Conservation (phyloP, 768 basidiomycete genomes). For the Lentinus tigrinus region DNA sequence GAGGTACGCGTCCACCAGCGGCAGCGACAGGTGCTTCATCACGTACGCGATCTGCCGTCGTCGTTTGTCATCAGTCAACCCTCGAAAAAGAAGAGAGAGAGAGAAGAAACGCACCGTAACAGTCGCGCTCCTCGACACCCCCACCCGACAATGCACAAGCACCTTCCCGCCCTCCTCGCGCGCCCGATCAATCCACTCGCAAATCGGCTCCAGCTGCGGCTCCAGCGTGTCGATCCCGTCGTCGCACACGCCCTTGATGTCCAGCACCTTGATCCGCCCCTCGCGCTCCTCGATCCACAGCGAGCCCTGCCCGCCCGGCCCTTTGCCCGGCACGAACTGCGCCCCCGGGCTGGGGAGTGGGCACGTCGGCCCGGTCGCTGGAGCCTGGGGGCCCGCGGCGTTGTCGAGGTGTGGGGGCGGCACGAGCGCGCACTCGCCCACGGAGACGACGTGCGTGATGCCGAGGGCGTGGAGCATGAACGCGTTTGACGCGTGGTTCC, state of each 20-base stretch:
- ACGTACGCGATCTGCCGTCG: conserved; percentile 82
- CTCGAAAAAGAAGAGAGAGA: background rate
- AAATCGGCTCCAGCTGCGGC: conserved; percentile 83
- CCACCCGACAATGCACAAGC: conserved; percentile 97
- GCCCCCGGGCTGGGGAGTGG: conserved; percentile 22
- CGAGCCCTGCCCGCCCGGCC: conserved; percentile 58
- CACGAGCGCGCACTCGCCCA: conserved; percentile 90
- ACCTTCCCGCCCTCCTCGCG: conserved; percentile 82
- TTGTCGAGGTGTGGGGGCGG: conserved; percentile 59
- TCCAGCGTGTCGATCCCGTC: conserved; percentile 95
- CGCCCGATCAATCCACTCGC: conserved; percentile 92
- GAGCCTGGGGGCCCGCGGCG: background rate
- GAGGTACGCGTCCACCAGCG: conserved; percentile 91
- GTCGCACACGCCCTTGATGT: conserved; percentile 91
- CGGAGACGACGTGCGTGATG: conserved; percentile 95
- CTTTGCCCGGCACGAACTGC: conserved; percentile 45
- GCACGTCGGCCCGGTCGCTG: conserved; percentile 6
- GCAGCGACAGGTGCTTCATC: conserved; percentile 86
- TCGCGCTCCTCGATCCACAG: conserved; percentile 87
- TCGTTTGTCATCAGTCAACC: background rate
- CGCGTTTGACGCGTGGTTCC: conserved; percentile 91
- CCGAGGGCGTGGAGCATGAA: conserved; percentile 95
- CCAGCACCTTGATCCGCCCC: conserved; percentile 86
- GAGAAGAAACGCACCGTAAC: conserved; percentile 63
- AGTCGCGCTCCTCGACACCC: conserved; percentile 92